These are phyloP conservation scores for Metschnikowia gruessii DNA, from an alignment of 805 yeast genomes.

Conservation along the genomic window DNA sequence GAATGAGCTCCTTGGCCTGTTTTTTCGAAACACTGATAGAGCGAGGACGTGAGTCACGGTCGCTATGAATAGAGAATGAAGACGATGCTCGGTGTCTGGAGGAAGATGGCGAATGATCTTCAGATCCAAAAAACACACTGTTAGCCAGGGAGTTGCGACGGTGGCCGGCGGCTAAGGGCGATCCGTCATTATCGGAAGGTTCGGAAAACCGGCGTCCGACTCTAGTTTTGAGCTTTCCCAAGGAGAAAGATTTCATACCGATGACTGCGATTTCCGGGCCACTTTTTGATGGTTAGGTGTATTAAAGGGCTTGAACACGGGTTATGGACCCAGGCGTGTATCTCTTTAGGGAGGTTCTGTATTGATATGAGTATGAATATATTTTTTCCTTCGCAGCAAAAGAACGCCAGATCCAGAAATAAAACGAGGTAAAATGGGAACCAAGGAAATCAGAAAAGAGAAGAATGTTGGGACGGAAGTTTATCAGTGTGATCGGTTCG, in stretches of 20 bases:
- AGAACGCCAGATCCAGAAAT: too few species aligned
- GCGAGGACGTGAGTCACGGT: constrained; percentile 14
- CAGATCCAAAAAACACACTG: constrained; percentile 24
- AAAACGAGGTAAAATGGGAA: too few species aligned
- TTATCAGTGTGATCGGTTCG: background rate
- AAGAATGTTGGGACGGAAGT: background rate
- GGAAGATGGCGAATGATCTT: constrained; percentile 2
- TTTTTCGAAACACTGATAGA: constrained; percentile 25
- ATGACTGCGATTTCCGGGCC: too few species aligned
- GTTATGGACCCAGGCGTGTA: too few species aligned
- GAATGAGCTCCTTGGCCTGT: constrained; percentile 36
- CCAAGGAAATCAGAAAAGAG: background rate
- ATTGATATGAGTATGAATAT: too few species aligned
- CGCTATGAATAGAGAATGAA: constrained; percentile 6
- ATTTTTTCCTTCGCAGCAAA: too few species aligned
- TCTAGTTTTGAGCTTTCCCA: constrained; percentile 29
- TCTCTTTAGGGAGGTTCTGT: too few species aligned
- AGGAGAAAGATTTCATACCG: constrained; percentile 14
- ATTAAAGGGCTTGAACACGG: too few species aligned
- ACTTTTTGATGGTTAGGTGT: too few species aligned
- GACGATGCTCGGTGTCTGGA: constrained; percentile 8
- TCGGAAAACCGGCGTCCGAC: constrained; percentile 30
- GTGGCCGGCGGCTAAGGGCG: constrained; percentile 18
- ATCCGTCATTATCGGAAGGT: constrained; percentile 21
- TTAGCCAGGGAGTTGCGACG: constrained; percentile 24